Evolutionary conservation across 495 filamentous ascomycete species (phyloP), one percentile per base, ranked within the genome.

Genomic region (Lasiosphaeria miniovina): DNA sequence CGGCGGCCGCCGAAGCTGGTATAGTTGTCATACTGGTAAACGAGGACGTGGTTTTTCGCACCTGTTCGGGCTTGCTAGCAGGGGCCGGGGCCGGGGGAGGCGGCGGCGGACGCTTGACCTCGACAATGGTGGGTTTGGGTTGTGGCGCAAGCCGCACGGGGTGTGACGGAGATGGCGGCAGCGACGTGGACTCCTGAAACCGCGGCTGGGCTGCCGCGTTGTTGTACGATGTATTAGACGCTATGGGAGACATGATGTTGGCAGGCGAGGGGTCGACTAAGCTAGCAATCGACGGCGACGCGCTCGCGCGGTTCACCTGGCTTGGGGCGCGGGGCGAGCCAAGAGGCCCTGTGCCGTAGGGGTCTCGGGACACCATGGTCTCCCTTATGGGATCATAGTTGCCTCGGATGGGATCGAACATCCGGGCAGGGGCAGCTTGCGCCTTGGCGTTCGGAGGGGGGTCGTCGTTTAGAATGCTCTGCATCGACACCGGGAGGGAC

Each of bases 211-310:
- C 4, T 8, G 69, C 59, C 24, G 61, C 65, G 24, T 68, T 71
- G 15, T 60, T 71, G 54, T 75, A 79, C 55, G 76, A 75, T 4
- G 74, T 71, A 51, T 79, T 75, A 0, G 77, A 68, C 6, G 79
- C 71, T 33, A 74, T 68, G 24, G 77, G 76, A 3, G 82, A 80
- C 31, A 78, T 72, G 38, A 77, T 71, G 15, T 35, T 53, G 57
- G 74, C 69, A 10, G 69, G 71, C 10, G 88, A 85, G 7, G 90
- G 90, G 61, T 96, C 91, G 45, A 96, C 91, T 40, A 96, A 80
- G 70, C 90, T 94, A 17, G 90, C 86, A 61, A 96, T 96, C 0
- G 92, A 90, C 7, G 92, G 91, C 32, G 92, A 96, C 17, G 89
- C 88, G 69, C 89, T 94, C 15, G 91, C 89, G 53, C 89, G 84